phyloP scores from a whole-genome alignment of 305 asterid genomes.

The Plantago coronopus region DNA sequence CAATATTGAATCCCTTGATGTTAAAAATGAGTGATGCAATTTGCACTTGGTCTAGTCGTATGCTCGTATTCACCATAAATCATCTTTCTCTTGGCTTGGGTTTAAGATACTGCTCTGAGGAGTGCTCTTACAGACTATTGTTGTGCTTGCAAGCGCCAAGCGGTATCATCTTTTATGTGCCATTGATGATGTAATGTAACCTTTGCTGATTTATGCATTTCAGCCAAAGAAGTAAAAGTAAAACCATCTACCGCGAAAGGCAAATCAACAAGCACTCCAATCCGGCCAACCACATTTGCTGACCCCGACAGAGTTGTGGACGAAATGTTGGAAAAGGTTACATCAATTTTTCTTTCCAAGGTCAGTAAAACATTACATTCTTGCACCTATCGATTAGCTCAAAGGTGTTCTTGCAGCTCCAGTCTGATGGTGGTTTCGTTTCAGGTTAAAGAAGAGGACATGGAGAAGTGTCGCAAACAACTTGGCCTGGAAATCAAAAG shows the following conservation, averaged over 20 bases:
- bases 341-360: constrained; percentile 56
- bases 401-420: not conserved
- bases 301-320: constrained; percentile 74
- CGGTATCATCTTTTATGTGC: no score
- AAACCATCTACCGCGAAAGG: constrained; percentile 48
- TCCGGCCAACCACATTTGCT: constrained; percentile 33
- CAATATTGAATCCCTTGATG: no score
- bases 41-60: no score
- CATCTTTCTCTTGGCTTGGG: no score
- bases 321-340: constrained; percentile 62
- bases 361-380: constrained; percentile 30
- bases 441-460: constrained; percentile 49
- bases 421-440: constrained; percentile 9
- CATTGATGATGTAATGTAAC: no score
- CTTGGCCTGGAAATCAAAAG: constrained; percentile 60
- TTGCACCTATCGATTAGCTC: constrained; percentile 1
- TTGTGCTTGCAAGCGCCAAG: no score
- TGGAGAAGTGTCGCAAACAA: constrained; percentile 44
- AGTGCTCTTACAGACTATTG: no score
- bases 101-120: no score
- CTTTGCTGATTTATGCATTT: no score
- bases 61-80: no score
- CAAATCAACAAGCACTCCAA: constrained; percentile 32
- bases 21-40: no score
- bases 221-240: constrained; percentile 5